Percentiles rank a stretch among this genome's conserved stretches.
Evolutionary conservation across 176 grass and related monocot species (phyloP).

Genomic region (Alloteropsis semialata): DNA sequence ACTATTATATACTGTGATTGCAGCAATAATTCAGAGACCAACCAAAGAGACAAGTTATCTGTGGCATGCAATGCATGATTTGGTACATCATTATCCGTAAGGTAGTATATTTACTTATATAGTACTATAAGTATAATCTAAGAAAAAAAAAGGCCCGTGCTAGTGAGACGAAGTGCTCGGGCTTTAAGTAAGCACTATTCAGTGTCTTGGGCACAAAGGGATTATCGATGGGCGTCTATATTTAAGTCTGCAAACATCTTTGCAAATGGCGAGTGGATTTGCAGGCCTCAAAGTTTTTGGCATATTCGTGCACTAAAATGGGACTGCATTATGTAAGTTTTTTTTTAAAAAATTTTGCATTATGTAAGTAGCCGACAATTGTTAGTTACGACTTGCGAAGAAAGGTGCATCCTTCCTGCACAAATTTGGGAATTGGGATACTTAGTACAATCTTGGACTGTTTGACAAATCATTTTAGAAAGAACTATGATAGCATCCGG

Average conservation of each 20-base stretch:
- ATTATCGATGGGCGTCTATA: neutral
- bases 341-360: neutral
- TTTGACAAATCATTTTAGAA: too few relatives aligned
- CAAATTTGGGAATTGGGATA: too few relatives aligned
- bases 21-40: neutral
- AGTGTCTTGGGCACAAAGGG: neutral
- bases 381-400: neutral
- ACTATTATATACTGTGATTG: neutral
- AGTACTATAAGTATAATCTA: neutral
- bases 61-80: neutral
- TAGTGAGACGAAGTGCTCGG: neutral
- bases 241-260: neutral
- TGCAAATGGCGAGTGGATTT: neutral
- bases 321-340: neutral
- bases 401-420: too few relatives aligned
- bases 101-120: neutral
- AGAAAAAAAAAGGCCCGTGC: neutral
- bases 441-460: too few relatives aligned
- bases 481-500: too few relatives aligned
- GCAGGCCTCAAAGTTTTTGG: neutral
- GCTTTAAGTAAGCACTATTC: constrained; percentile 5
- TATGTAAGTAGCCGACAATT: neutral
- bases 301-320: neutral
- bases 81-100: neutral
- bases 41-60: neutral